Percentiles rank a stretch among this genome's conserved stretches.
Evolutionary conservation across 352 stramenopile genomes (phyloP).

Genomic region (Phytophthora hybrid): DNA sequence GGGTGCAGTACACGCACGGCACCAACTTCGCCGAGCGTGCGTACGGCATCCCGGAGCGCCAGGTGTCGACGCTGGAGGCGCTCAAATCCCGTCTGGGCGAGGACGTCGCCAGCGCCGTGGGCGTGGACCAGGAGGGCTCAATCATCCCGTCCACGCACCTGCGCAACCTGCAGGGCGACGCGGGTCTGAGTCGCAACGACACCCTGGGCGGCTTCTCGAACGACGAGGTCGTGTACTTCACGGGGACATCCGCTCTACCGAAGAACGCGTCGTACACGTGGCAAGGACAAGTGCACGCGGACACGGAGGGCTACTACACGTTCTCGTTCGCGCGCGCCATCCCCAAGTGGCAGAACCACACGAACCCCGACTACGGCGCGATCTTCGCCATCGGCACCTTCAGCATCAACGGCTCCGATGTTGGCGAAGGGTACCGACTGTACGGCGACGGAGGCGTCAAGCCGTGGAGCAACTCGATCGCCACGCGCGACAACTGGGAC

Average conservation of each 20-base stretch:
- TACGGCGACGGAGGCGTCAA: constrained; percentile 38
- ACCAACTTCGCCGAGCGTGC: constrained; percentile 44
- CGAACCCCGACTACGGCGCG: constrained; percentile 33
- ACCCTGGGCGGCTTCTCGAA: constrained; percentile 19
- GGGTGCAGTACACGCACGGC: constrained; percentile 45
- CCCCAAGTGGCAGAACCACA: constrained; percentile 41
- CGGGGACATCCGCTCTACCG: constrained; percentile 31
- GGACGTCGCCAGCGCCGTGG: constrained; percentile 36
- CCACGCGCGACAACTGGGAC: constrained; percentile 43
- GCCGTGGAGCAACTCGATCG: constrained; percentile 45
- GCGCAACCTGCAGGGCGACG: constrained; percentile 34
- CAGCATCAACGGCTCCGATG: constrained; percentile 34
- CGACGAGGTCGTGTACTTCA: constrained; percentile 43
- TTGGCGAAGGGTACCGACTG: constrained; percentile 35
- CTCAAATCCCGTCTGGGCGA: constrained; percentile 36
- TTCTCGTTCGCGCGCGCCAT: constrained; percentile 40
- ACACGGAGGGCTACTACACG: constrained; percentile 42
- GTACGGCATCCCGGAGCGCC: constrained; percentile 40
- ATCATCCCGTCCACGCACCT: constrained; percentile 46
- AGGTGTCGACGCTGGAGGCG: constrained; percentile 34
- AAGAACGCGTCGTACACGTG: constrained; percentile 40
- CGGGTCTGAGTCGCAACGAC: constrained; percentile 36
- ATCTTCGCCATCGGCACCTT: constrained; percentile 33
- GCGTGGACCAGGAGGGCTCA: constrained; percentile 39
- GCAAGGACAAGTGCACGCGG: constrained; percentile 37